These are phyloP conservation scores for Verticillium isaacii DNA, from an alignment of 2,329 filamentous ascomycete genomes.

Conservation along the genomic window DNA sequence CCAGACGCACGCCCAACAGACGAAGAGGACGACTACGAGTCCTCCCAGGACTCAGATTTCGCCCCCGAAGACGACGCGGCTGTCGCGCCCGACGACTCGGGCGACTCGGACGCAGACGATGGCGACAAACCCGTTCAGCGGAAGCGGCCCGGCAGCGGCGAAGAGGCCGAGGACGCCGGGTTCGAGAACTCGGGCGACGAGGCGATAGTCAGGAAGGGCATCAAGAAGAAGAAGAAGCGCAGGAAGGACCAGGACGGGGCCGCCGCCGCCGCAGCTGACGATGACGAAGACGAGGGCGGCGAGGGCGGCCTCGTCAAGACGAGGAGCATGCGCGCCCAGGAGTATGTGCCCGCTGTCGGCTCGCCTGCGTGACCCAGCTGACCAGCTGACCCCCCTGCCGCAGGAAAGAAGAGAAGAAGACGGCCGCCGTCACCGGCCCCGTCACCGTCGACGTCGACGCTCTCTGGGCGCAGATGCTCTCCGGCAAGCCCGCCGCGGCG, in stretches of 20 bases:
- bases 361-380: not conserved
- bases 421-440: slow-evolving; percentile 46
- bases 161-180: slow-evolving; percentile 38
- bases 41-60: slow-evolving; percentile 71
- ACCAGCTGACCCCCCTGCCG: not conserved
- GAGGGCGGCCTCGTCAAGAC: slow-evolving; percentile 68
- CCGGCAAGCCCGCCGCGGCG: slow-evolving; percentile 23
- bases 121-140: slow-evolving; percentile 23
- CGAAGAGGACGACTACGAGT: slow-evolving; percentile 54
- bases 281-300: slow-evolving; percentile 48
- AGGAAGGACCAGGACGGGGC: slow-evolving; percentile 33
- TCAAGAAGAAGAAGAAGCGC: slow-evolving; percentile 48
- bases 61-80: slow-evolving; percentile 47
- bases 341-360: slow-evolving; percentile 36
- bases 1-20: slow-evolving; percentile 31
- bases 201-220: slow-evolving; percentile 58
- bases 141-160: slow-evolving; percentile 21
- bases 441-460: slow-evolving; percentile 69
- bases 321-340: slow-evolving; percentile 61
- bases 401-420: slow-evolving; percentile 54
- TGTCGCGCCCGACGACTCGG: slow-evolving; percentile 42
- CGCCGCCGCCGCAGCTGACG: slow-evolving; percentile 22
- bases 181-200: slow-evolving; percentile 71
- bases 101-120: slow-evolving; percentile 39
- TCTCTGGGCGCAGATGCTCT: slow-evolving; percentile 63